Percentiles rank a stretch among this genome's conserved stretches.
Conservation (phyloP, 305 asterid genomes). For the Fraxinus dipetala region DNA sequence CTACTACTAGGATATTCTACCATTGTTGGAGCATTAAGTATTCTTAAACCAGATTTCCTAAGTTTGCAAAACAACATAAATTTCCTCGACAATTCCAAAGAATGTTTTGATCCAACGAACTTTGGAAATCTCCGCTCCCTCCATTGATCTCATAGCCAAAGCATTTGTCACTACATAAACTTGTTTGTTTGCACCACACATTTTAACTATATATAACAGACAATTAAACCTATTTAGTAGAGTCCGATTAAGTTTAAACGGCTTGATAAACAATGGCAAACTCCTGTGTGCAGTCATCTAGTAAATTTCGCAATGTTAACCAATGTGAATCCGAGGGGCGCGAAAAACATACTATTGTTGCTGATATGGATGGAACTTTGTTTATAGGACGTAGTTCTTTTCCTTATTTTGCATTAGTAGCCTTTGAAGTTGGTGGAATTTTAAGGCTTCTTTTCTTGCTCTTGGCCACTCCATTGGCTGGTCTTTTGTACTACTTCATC, state of each 20-base stretch:
- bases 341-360: conserved; percentile 40
- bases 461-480: conserved; percentile 52
- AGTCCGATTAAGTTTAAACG: not conserved
- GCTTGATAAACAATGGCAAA: conserved; percentile 26
- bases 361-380: conserved; percentile 62
- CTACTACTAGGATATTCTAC: not conserved
- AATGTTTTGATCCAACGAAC: not conserved
- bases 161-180: conserved; percentile 22
- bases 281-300: not conserved
- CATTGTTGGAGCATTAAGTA: not conserved
- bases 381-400: conserved; percentile 61
- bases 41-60: conserved; percentile 7
- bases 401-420: conserved; percentile 63
- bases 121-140: conserved; percentile 17
- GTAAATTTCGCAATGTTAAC: conserved; percentile 31
- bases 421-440: conserved; percentile 62
- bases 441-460: conserved; percentile 51
- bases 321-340: conserved; percentile 38
- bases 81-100: conserved; percentile 27
- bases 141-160: conserved; percentile 31
- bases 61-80: conserved; percentile 1
- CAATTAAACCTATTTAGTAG: not conserved
- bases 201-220: not conserved
- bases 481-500: conserved; percentile 46
- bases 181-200: not conserved